Base-by-base conservation (phyloP, 1,139 yeast genomes). In the Scheffersomyces titani region DNA sequence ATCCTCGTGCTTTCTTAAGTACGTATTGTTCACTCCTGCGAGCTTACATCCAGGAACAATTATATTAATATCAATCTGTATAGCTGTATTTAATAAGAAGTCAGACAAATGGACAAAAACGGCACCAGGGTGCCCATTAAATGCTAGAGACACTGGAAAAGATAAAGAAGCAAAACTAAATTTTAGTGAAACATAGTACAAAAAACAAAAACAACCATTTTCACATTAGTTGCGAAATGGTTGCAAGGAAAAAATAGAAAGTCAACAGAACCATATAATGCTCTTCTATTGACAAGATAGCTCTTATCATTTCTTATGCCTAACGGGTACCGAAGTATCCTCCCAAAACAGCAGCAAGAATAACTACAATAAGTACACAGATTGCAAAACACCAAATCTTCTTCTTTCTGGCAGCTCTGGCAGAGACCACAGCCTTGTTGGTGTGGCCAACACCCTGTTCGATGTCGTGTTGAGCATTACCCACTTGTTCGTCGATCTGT, bases 361-460 rank as follows among this genome's bases (percentile, higher is more conserved):
- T 82, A 63, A 85, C 79, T 61, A 89, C 72, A 60, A 90, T 80
- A 58, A 87, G 69, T 64, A 85, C 75, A 68, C 84, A 73, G 71
- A 92, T 88, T 69, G 86, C 77, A 66, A 87, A 82, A 75, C 97
- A 90, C 88, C 96, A 90, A 80, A 92, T 84, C 82, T 86, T 92
- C 89, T 92, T 92, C 74, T 81, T 91, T 81, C 99, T 88, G 54
- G 97, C 96, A 67, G 90, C 89, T 73, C 88, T 87, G 54, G 99
- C 99, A 70, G 88, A 85, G 64, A 83, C 85, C 58, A 92, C 93
- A 18, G 99, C 99, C 74, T 90, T 88, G 70, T 89, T 86, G 56
- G 97, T 92, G 75, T 96, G 97, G 19, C 96, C 97, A 50, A 92
- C 92, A 73, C 98, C 99, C 71, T 88, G 88, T 77, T 93, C 97